These are phyloP conservation scores for Rhododendron kiyosumense DNA, from an alignment of 148 eudicot species.

Conservation along the genomic window DNA sequence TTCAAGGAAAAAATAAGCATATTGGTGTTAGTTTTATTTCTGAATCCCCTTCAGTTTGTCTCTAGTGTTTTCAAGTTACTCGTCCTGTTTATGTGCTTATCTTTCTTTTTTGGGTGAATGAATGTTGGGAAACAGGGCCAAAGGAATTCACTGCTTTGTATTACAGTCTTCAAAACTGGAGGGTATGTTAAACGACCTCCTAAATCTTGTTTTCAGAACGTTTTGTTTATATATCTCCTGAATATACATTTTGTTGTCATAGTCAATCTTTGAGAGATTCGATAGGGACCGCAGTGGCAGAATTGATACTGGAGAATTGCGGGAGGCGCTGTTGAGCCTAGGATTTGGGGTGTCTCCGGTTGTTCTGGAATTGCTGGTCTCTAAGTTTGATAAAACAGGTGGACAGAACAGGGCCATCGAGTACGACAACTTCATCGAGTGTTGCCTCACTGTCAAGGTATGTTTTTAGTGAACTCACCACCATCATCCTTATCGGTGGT, in stretches of 20 bases:
- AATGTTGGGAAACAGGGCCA: conserved; percentile 48
- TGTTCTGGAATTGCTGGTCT: conserved; percentile 74
- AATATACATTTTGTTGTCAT: neutral
- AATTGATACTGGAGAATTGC: conserved; percentile 70
- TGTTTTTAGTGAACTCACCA: neutral
- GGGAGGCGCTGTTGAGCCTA: conserved; percentile 81
- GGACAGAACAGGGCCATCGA: conserved; percentile 78
- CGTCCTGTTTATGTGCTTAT: neutral
- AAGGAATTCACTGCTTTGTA: conserved; percentile 74
- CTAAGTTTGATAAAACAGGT: conserved; percentile 82
- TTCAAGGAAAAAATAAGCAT: neutral
- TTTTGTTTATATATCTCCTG: neutral
- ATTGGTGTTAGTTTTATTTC: neutral
- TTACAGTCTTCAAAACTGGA: conserved; percentile 85
- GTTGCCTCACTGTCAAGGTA: conserved; percentile 96
- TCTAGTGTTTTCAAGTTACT: neutral
- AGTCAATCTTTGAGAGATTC: conserved; percentile 81
- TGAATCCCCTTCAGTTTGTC: neutral
- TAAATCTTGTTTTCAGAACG: neutral
- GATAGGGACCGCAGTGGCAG: conserved; percentile 89
- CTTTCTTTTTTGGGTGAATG: neutral
- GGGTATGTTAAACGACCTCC: conserved; percentile 40
- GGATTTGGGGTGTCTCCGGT: conserved; percentile 76
- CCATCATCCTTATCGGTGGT: neutral
- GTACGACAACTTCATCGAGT: conserved; percentile 98